Evolutionary conservation across 352 stramenopile species (phyloP), one percentile per base, ranked within the genome.

Genomic region (Phytophthora quininea): DNA sequence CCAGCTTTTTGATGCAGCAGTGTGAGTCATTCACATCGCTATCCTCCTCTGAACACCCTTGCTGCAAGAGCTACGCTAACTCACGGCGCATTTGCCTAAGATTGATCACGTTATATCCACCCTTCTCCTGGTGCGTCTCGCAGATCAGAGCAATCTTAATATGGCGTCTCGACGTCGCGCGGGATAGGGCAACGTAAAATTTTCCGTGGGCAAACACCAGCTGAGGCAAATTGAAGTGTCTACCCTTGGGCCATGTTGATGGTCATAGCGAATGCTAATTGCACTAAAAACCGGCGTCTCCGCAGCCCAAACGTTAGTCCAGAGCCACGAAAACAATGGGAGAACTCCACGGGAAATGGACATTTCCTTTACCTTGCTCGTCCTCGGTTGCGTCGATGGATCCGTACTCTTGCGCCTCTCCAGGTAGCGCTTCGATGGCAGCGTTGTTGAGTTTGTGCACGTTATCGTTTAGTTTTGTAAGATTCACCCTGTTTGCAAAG

Each of bases 231-330:
- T 29, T 71, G 52, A 19, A 71, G 54, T 5, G 62, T 67, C 45
- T 72, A 58, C 14, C 57, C 62, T 69, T 69, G 62, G 9, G 62
- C 42, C 38, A 69, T 76, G 53, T 76, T 72, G 45, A 76, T 66
- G 8, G 61, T 69, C 68, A 76, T 76, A 0, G 46, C 52, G 49
- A 71, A 68, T 29, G 55, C 62, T n/a, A 71, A 57, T 10, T 58
- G 50, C 8, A 71, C 62, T 37, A 56, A 57, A 47, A 74, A 74
- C 58, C 68, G 61, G 1, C 61, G 54, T 7, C 67, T 50, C 45
- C 66, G 67, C 47, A 71, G 71, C 24, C 32, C 19, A 24, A 68
- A 71, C 14, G 55, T 52, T 24, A 71, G 48, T 24, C 29, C 31
- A 1, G 46, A 52, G n/a, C 62, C 40, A 10, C 52, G 57, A 54